These are phyloP conservation scores for Diplocarpon mali DNA, from an alignment of 2,329 filamentous ascomycete species.

Conservation along the genomic window DNA sequence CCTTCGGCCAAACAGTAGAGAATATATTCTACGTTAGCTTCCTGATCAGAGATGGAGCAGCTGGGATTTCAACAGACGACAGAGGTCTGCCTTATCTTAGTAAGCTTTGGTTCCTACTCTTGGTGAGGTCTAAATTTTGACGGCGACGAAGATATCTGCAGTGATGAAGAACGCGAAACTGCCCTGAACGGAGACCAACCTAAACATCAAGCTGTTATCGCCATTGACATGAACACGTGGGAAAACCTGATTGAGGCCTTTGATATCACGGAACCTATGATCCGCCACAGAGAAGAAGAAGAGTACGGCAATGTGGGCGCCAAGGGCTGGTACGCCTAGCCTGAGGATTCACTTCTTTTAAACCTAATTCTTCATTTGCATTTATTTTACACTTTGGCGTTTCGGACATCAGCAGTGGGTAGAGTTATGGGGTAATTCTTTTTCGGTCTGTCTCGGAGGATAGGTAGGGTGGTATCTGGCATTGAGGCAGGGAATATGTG, in stretches of 20 bases:
- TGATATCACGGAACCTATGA: conserved; percentile 68
- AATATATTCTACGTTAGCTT: conserved; percentile 97
- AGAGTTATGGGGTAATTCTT: neutral
- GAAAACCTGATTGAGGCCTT: conserved; percentile 64
- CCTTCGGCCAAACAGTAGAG: conserved; percentile 90
- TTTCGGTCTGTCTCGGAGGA: neutral
- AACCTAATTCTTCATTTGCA: too few relatives aligned
- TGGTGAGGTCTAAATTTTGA: conserved; percentile 12
- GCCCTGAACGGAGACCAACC: conserved; percentile 37
- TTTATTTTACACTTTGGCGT: neutral
- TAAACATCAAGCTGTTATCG: conserved; percentile 78
- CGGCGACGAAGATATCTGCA: conserved; percentile 1
- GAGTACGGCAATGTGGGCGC: conserved; percentile 17
- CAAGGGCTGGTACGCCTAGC: conserved; percentile 26
- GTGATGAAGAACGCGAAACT: conserved; percentile 2
- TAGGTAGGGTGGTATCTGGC: neutral
- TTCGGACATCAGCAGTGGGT: neutral
- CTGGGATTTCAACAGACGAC: conserved; percentile 63
- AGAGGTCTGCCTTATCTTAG: conserved; percentile 67
- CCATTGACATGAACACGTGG: conserved; percentile 80
- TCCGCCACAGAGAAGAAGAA: conserved; percentile 62
- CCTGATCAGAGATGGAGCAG: conserved; percentile 73
- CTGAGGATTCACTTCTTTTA: neutral
- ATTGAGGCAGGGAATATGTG: too few relatives aligned
- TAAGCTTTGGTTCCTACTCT: conserved; percentile 34